Conservation (phyloP, 2,329 filamentous ascomycete species). For the Pleoardoris graminearum region DNA sequence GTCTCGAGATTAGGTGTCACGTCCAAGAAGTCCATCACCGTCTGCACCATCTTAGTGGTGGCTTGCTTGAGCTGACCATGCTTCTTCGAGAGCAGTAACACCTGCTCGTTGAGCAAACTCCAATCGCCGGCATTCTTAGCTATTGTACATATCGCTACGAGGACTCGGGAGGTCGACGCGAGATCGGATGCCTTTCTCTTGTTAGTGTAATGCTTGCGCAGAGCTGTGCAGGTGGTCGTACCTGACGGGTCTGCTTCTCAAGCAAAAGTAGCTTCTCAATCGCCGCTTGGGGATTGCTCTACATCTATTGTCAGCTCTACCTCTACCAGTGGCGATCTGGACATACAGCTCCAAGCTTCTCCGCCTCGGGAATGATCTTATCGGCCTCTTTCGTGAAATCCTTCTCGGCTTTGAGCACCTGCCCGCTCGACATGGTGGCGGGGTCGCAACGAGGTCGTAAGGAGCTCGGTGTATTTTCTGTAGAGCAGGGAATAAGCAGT, state of each 20-base stretch:
- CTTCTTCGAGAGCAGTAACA: constrained; percentile 95
- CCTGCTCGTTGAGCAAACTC: constrained; percentile 94
- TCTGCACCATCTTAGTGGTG: constrained; percentile 98
- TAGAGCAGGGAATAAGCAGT: background rate
- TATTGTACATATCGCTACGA: constrained; percentile 88
- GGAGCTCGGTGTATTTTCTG: constrained; percentile 3
- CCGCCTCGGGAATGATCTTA: constrained; percentile 84
- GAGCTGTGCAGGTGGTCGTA: constrained; percentile 45
- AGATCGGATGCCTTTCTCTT: constrained; percentile 83
- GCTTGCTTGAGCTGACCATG: constrained; percentile 99
- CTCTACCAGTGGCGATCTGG: background rate
- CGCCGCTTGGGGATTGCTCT: constrained; percentile 80
- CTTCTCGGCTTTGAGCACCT: constrained; percentile 89
- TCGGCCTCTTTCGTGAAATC: constrained; percentile 98
- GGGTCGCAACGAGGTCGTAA: constrained; percentile 12
- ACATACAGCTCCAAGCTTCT: constrained; percentile 81
- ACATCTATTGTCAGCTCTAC: constrained; percentile 22
- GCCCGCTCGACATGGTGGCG: constrained; percentile 74
- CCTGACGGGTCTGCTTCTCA: constrained; percentile 98
- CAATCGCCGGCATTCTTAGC: constrained; percentile 93
- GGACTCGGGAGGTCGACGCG: constrained; percentile 85
- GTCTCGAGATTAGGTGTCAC: constrained; percentile 81
- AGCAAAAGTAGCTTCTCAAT: constrained; percentile 90
- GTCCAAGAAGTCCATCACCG: constrained; percentile 89
- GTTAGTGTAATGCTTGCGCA: constrained; percentile 24